Evolutionary conservation across 768 basidiomycete species (phyloP).

Genomic region (Cystofilobasidium capitatum): DNA sequence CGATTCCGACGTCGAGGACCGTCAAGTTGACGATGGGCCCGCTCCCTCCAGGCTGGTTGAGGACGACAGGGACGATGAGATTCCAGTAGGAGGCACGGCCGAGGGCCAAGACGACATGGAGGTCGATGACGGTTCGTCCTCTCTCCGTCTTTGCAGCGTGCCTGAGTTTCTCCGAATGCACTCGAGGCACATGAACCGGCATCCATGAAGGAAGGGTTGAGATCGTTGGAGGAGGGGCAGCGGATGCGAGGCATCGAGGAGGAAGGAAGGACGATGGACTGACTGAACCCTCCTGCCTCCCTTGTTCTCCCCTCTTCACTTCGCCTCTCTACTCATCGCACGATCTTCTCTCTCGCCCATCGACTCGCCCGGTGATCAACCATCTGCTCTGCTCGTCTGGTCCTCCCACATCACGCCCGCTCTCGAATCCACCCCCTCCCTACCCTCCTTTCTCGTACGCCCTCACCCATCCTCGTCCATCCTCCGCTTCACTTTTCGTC

Average conservation of each 20-base stretch:
- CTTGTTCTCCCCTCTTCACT: not conserved
- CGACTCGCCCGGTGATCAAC: not conserved
- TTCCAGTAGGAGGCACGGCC: slow-evolving; percentile 1
- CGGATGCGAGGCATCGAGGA: not conserved
- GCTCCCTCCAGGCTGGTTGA: not conserved
- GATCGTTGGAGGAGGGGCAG: not conserved
- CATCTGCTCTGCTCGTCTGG: not conserved
- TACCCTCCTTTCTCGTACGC: too few relatives aligned
- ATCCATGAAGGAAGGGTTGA: too few relatives aligned
- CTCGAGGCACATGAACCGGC: too few relatives aligned
- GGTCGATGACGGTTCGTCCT: slow-evolving; percentile 10
- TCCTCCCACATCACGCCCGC: not conserved
- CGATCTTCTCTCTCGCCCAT: not conserved
- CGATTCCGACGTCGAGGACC: slow-evolving; percentile 25
- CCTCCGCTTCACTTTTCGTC: not conserved
- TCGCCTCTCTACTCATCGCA: not conserved
- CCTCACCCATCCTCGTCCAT: not conserved
- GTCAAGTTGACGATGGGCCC: not conserved
- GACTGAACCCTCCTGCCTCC: not conserved
- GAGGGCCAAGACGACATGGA: slow-evolving; percentile 12
- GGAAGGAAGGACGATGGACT: not conserved
- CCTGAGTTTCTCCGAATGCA: too few relatives aligned
- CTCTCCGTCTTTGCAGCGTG: not conserved
- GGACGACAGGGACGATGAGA: slow-evolving; percentile 14
- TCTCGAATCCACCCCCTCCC: too few relatives aligned